Evolutionary conservation across 352 stramenopile genomes (phyloP).

Genomic region (Pythium rishiriense): DNA sequence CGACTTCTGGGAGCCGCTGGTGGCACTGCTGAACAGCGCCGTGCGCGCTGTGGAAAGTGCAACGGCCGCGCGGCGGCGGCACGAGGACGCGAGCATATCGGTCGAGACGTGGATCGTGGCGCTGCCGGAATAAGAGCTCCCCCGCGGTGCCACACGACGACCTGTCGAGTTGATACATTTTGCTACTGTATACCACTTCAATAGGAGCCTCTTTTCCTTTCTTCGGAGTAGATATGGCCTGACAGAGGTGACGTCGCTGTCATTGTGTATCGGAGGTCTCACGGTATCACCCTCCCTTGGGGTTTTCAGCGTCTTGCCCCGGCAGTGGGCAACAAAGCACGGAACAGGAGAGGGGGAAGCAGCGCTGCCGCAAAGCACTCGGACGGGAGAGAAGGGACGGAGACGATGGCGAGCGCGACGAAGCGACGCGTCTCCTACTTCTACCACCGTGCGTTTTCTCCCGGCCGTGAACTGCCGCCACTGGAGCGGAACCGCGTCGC

Average conservation of each 20-base stretch:
- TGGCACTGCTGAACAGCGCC: conserved; percentile 27
- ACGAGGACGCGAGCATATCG: conserved; percentile 21
- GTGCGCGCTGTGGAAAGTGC: not conserved
- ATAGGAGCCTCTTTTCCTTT: conserved; percentile 1
- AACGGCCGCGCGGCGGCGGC: conserved; percentile 12
- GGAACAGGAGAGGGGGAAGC: not conserved
- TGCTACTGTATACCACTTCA: not conserved
- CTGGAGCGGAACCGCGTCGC: no score
- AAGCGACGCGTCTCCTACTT: conserved; percentile 88
- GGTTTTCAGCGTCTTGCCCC: not conserved
- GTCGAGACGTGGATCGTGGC: not conserved
- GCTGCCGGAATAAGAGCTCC: no score
- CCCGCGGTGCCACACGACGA: conserved; percentile 20
- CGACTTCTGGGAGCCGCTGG: conserved; percentile 10
- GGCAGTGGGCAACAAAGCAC: conserved; percentile 7
- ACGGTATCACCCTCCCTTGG: no score
- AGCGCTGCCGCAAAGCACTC: not conserved
- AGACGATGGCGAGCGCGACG: conserved; percentile 23
- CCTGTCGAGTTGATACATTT: not conserved
- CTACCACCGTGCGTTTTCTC: conserved; percentile 71
- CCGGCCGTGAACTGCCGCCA: no score
- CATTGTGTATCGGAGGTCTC: not conserved
- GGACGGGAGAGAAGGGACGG: not conserved
- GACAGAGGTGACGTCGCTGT: no score
- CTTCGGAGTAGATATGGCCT: no score